Evolutionary conservation across 805 yeast species (phyloP), one percentile per base, ranked within the genome.

Genomic region (Ogataea thermomethanolica): DNA sequence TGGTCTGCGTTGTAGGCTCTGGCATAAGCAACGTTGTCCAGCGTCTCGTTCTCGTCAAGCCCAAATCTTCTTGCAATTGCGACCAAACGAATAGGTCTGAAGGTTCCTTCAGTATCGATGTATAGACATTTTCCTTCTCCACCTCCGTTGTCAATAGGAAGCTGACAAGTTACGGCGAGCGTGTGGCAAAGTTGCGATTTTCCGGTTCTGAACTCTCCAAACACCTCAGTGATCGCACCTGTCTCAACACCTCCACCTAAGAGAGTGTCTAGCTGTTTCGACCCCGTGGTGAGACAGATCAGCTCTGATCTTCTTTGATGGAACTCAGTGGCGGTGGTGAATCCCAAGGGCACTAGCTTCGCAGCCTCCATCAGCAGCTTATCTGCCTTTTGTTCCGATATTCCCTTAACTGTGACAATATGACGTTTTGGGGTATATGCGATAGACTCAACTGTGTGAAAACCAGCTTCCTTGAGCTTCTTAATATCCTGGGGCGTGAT

Each of bases 191-290:
- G 67, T 68, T 93, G 99, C 4, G 97, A 88, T 61, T 93, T 93
- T 33, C 99, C 99, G 2, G 99, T 93, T 68, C 98, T 79, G 62
- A 90, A 93, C 64, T 93, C 99, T 26, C 99, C 99, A 68, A 87
- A 93, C 7, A 91, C 76, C 65, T 93, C 99, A 1, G 99, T 93
- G 49, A 93, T 84, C 2, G 96, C 85, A 2, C 99, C 99, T 0
- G 99, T 93, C 62, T 93, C 99, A 37, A 93, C 76, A 29, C 99
- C 99, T 39, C 99, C 99, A 8, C 97, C 97, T 28, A 93, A 69
- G 36, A 93, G 69, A 1, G 96, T 88, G 61, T 93, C 99, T 31
- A 93, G 70, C 55, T 88, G 91, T 58, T 89, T 88, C 2, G 98
- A 89, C 1, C 99, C 99, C 0, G 99, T 91, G 1, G 98, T 90